These are phyloP conservation scores for Puccinia coronata DNA, from an alignment of 1,284 basidiomycete genomes.

Conservation along the genomic window DNA sequence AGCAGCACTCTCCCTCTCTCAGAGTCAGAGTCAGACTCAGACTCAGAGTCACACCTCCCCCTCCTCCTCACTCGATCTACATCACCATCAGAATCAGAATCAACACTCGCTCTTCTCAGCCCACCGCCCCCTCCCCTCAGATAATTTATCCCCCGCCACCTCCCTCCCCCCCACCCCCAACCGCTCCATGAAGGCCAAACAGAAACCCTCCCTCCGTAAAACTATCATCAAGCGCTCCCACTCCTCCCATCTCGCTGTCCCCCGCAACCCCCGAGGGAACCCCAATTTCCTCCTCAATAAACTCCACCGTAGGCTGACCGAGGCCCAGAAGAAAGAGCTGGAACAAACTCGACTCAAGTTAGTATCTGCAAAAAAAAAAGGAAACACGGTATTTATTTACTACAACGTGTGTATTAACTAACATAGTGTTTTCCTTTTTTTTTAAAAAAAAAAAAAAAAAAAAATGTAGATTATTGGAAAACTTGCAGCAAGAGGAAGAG, in stretches of 20 bases:
- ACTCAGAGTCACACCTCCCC: neutral
- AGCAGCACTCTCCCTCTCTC: too few relatives aligned
- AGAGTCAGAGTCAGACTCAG: too few relatives aligned
- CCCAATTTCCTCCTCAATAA: slow-evolving; percentile 7
- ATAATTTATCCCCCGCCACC: neutral
- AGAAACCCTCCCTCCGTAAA: slow-evolving; percentile 1
- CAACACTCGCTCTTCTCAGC: too few relatives aligned
- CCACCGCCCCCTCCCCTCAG: too few relatives aligned
- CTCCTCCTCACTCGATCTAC: neutral
- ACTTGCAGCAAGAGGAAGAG: slow-evolving; percentile 36
- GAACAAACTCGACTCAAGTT: slow-evolving; percentile 37
- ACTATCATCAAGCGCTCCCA: slow-evolving; percentile 18
- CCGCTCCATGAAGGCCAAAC: neutral
- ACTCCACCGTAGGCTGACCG: slow-evolving; percentile 43
- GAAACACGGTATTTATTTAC: too few relatives aligned
- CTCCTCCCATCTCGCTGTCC: slow-evolving; percentile 1
- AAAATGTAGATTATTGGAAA: slow-evolving; percentile 41
- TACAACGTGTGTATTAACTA: too few relatives aligned
- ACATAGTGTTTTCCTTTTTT: too few relatives aligned
- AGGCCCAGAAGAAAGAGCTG: slow-evolving; percentile 24
- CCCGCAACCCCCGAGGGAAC: neutral
- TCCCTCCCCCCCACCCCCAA: neutral
- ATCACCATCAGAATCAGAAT: neutral
- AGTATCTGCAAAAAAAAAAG: too few relatives aligned
- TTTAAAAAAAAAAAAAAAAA: too few relatives aligned